Evolutionary conservation across 2,329 filamentous ascomycete genomes (phyloP).

Genomic region (Ceratocystis smalleyi): DNA sequence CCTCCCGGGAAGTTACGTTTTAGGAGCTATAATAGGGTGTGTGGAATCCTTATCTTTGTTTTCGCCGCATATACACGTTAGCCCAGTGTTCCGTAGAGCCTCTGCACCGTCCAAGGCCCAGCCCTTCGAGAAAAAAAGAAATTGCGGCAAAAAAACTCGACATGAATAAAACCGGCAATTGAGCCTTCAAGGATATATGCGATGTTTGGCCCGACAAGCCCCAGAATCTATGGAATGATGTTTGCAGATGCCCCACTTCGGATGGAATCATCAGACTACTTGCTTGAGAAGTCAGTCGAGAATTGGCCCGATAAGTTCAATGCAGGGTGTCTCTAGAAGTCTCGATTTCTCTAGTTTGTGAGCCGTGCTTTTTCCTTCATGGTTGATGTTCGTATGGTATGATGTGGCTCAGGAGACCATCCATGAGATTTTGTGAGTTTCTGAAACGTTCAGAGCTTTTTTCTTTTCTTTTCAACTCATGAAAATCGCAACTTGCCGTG

Average conservation of each 20-base stretch:
- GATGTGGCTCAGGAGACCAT: not conserved
- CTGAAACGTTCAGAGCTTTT: not conserved
- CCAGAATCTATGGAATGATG: constrained; percentile 11
- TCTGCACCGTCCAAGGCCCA: not conserved
- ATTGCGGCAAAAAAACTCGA: not conserved
- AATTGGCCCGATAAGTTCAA: constrained; percentile 1
- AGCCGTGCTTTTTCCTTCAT: not conserved
- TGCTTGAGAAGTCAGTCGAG: not conserved
- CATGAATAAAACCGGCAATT: not conserved
- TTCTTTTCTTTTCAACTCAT: not conserved
- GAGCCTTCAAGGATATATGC: not conserved
- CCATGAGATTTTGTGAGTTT: not conserved
- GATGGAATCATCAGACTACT: constrained; percentile 5
- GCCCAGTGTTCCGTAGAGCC: not conserved
- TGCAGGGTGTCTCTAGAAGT: constrained; percentile 1
- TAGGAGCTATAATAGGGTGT: not conserved
- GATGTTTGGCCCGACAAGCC: not conserved
- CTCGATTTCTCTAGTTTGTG: not conserved
- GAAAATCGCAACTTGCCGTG: not conserved
- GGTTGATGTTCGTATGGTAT: not conserved
- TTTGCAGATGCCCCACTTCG: constrained; percentile 12
- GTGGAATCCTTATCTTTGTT: not conserved
- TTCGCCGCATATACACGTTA: not conserved
- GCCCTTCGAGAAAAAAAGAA: not conserved
- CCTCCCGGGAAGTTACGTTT: not conserved